A percentile compares a stretch with the other conserved stretches of the same genome.
These are phyloP conservation scores for Clavaria fumosa DNA, from an alignment of 768 basidiomycete genomes.

Conservation along the genomic window DNA sequence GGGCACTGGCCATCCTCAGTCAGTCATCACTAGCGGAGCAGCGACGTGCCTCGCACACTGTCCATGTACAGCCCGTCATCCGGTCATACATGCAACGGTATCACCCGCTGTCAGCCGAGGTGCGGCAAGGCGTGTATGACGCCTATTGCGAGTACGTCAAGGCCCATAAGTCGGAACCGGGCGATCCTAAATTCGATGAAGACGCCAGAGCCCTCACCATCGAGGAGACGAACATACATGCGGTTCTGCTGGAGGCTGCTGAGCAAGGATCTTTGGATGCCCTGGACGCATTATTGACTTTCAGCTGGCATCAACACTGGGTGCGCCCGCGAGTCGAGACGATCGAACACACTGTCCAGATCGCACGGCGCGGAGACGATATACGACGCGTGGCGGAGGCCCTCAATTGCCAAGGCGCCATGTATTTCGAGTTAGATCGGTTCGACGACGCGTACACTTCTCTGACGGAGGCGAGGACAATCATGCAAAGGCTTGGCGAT, in stretches of 20 bases:
- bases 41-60: conserved; percentile 1
- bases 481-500: not conserved
- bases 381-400: not conserved
- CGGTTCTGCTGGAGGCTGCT: conserved; percentile 9
- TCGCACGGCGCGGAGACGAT: not conserved
- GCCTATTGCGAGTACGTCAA: conserved; percentile 10
- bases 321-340: conserved; percentile 10
- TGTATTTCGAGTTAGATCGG: not conserved
- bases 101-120: conserved; percentile 4
- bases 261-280: conserved; percentile 1
- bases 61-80: conserved; percentile 12
- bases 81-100: conserved; percentile 10
- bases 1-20: conserved; percentile 6
- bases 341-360: not conserved
- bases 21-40: conserved; percentile 5
- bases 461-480: not conserved
- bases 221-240: conserved; percentile 10
- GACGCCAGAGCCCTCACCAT: not conserved
- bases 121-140: conserved; percentile 6
- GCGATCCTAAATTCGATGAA: conserved; percentile 7
- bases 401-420: not conserved
- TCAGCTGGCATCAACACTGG: conserved; percentile 10
- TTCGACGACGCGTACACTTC: not conserved
- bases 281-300: conserved; percentile 11
- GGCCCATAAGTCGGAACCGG: conserved; percentile 7